These are phyloP conservation scores for Dothideomycetes sp. DNA, from an alignment of 2,329 filamentous ascomycete species.

Conservation along the genomic window DNA sequence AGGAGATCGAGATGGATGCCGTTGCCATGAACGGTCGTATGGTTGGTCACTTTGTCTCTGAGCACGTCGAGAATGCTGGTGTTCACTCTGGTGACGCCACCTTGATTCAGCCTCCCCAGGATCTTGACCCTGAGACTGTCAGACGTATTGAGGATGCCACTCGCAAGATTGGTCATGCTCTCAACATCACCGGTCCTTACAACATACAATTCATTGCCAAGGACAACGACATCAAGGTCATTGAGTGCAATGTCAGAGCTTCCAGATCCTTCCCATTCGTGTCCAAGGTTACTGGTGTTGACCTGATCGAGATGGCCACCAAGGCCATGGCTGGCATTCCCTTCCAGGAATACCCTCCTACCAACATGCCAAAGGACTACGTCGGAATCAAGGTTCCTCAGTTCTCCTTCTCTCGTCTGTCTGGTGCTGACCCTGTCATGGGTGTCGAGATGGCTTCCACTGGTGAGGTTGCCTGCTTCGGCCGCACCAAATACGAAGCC, in stretches of 20 bases:
- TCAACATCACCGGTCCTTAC: conserved; percentile 93
- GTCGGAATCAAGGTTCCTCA: conserved; percentile 97
- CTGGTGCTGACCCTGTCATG: conserved; percentile 88
- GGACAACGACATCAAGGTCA: conserved; percentile 99
- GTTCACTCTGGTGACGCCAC: conserved; percentile 98
- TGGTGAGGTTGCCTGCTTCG: conserved; percentile 94
- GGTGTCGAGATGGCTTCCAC: conserved; percentile 99
- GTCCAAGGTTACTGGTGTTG: conserved; percentile 95
- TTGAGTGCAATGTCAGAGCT: conserved; percentile 95
- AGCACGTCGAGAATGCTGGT: conserved; percentile 97
- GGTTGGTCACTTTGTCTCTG: conserved; percentile 92
- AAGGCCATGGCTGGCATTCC: conserved; percentile 87
- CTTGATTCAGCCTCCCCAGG: conserved; percentile 86
- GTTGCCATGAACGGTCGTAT: conserved; percentile 83
- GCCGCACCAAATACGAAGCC: conserved; percentile 90
- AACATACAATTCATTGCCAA: conserved; percentile 99
- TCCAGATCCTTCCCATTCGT: conserved; percentile 97
- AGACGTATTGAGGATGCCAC: conserved; percentile 88
- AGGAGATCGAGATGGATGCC: conserved; percentile 99
- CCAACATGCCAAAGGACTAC: conserved; percentile 65
- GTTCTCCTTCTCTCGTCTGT: conserved; percentile 96
- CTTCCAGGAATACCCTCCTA: conserved; percentile 69
- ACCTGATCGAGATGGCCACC: conserved; percentile 96
- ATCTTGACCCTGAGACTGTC: conserved; percentile 81
- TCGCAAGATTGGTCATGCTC: conserved; percentile 81